A percentile compares a stretch with the other conserved stretches of the same genome.
Evolutionary conservation across 306 rosid genomes (phyloP).

Genomic region (Trifolium repens): DNA sequence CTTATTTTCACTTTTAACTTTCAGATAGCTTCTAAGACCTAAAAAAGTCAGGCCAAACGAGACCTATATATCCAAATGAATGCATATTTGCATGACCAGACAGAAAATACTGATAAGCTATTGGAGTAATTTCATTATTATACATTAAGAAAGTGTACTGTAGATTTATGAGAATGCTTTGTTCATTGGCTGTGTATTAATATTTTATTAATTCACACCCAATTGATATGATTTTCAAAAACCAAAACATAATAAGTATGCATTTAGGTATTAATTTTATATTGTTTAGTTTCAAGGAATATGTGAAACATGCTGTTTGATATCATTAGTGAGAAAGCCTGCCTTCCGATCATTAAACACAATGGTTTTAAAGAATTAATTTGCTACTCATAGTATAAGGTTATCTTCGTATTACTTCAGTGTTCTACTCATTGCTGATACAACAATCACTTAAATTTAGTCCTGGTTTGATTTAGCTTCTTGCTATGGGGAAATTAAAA

Average conservation of each 20-base stretch:
- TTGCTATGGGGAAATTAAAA: neutral
- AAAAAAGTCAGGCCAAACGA: too few species aligned
- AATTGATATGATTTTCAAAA: constrained; percentile 14
- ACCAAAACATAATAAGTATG: constrained; percentile 5
- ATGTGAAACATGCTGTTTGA: neutral
- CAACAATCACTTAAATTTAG: neutral
- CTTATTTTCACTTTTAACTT: too few species aligned
- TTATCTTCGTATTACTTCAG: constrained; percentile 17
- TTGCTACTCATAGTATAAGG: constrained; percentile 7
- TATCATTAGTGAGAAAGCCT: neutral
- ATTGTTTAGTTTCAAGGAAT: constrained; percentile 2
- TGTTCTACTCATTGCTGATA: neutral
- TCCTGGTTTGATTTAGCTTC: neutral
- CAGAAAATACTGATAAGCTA: constrained; percentile 30
- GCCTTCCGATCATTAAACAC: neutral
- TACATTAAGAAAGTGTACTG: constrained; percentile 1
- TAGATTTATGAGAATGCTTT: constrained; percentile 30
- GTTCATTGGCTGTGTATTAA: constrained; percentile 21
- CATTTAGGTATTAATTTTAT: neutral
- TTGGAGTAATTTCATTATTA: constrained; percentile 15
- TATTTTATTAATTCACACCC: neutral
- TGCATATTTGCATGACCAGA: constrained; percentile 20
- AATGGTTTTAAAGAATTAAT: constrained; percentile 2
- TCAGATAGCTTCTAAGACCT: too few species aligned
- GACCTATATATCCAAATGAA: constrained; percentile 25